phyloP scores from a whole-genome alignment of 2,329 filamentous ascomycete genomes.

The Penicillium sp. region DNA sequence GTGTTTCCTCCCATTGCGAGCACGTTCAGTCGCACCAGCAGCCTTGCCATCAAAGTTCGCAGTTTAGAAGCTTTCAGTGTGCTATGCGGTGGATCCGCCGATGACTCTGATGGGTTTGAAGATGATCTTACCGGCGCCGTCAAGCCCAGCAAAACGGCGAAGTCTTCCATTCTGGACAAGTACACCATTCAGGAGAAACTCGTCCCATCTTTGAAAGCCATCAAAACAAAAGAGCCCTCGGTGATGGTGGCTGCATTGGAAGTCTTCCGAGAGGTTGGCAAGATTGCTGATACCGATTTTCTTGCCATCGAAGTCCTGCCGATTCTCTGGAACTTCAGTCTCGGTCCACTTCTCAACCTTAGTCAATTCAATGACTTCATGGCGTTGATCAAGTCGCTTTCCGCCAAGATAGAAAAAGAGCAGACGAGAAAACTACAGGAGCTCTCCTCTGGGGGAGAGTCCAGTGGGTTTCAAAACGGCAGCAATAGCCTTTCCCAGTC shows the following conservation, averaged over 20 bases:
- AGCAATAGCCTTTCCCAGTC: slow-evolving; percentile 27
- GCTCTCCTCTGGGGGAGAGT: slow-evolving; percentile 61
- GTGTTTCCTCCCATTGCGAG: slow-evolving; percentile 87
- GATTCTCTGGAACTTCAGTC: slow-evolving; percentile 84
- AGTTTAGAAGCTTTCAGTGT: slow-evolving; percentile 87
- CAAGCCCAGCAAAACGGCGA: slow-evolving; percentile 51
- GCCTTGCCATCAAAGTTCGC: slow-evolving; percentile 89
- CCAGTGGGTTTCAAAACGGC: slow-evolving; percentile 41
- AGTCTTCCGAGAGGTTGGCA: slow-evolving; percentile 79
- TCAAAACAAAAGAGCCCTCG: slow-evolving; percentile 96
- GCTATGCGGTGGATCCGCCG: slow-evolving; percentile 73
- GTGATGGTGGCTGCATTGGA: slow-evolving; percentile 93
- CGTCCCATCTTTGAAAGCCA: slow-evolving; percentile 80
- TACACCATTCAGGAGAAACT: slow-evolving; percentile 99
- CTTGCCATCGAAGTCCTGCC: slow-evolving; percentile 88
- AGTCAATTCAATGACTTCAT: slow-evolving; percentile 89
- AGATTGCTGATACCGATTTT: slow-evolving; percentile 81
- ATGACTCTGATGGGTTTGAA: slow-evolving; percentile 45
- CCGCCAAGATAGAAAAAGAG: slow-evolving; percentile 78
- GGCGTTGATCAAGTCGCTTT: slow-evolving; percentile 78
- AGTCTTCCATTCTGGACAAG: slow-evolving; percentile 83
- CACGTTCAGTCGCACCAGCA: slow-evolving; percentile 91
- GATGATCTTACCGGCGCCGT: slow-evolving; percentile 75
- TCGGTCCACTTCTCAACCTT: slow-evolving; percentile 84
- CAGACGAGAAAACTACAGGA: slow-evolving; percentile 87